phyloP scores from a whole-genome alignment of 108 stramenopile genomes.

The Nitzschia sp. region DNA sequence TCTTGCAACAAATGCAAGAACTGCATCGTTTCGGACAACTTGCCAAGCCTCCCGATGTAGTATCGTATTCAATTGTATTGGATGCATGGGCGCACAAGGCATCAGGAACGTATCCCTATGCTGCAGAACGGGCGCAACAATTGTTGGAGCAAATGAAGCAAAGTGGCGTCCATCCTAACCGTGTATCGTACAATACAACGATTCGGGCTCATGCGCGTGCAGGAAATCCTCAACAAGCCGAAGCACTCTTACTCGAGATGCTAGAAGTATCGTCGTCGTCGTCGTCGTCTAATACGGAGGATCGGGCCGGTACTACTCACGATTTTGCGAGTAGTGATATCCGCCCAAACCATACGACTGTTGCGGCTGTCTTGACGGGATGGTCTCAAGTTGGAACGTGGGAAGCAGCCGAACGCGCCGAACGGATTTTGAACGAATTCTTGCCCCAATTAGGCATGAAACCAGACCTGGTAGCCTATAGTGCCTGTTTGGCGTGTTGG shows the following conservation, averaged over 20 bases:
- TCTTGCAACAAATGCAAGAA: constrained; percentile 26
- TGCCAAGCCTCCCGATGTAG: constrained; percentile 46
- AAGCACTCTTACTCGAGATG: constrained; percentile 40
- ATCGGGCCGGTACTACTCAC: background rate
- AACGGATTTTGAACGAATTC: constrained; percentile 45
- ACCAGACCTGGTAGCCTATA: constrained; percentile 54
- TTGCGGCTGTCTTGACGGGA: constrained; percentile 42
- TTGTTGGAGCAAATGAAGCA: constrained; percentile 43
- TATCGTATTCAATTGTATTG: constrained; percentile 72
- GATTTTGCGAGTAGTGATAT: background rate
- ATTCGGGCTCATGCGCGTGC: constrained; percentile 45
- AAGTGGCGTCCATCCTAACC: constrained; percentile 36
- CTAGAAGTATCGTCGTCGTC: background rate
- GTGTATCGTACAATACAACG: constrained; percentile 73
- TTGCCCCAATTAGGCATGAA: constrained; percentile 42
- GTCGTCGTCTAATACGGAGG: too few species aligned
- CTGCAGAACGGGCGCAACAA: constrained; percentile 58
- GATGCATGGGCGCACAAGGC: constrained; percentile 57
- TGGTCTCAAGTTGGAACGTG: constrained; percentile 56
- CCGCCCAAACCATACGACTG: constrained; percentile 22
- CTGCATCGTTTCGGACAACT: constrained; percentile 19
- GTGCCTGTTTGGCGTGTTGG: constrained; percentile 46
- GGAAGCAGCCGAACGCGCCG: constrained; percentile 36
- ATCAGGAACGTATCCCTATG: constrained; percentile 33
- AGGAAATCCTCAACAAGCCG: constrained; percentile 25